Conservation (phyloP, 169 alveolate genomes). For the Cryptosporidium parvum region DNA sequence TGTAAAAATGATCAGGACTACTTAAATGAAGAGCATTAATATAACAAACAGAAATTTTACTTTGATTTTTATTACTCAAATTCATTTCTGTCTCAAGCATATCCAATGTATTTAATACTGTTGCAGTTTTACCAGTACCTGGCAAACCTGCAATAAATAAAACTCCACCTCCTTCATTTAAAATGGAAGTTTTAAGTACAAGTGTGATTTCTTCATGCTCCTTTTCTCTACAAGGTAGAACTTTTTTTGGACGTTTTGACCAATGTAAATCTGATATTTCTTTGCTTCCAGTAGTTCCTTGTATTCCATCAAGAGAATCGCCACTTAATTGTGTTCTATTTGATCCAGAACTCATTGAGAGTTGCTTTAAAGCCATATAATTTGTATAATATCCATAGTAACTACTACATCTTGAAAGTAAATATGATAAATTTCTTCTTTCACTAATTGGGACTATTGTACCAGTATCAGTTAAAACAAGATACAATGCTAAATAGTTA, state of each 20-base stretch:
- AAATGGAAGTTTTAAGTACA: constrained; percentile 68
- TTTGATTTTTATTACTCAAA: constrained; percentile 35
- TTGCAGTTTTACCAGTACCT: constrained; percentile 86
- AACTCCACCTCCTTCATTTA: constrained; percentile 78
- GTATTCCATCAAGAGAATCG: no score
- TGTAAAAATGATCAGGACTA: constrained; percentile 80
- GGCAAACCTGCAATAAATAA: constrained; percentile 84
- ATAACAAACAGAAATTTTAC: constrained; percentile 75
- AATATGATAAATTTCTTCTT: constrained; percentile 17
- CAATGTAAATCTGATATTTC: constrained; percentile 31
- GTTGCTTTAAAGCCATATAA: background rate
- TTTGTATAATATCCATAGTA: constrained; percentile 50
- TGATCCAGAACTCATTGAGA: background rate
- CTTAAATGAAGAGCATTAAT: constrained; percentile 80
- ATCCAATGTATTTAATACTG: constrained; percentile 76
- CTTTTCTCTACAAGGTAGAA: constrained; percentile 81
- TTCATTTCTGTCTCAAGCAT: constrained; percentile 62
- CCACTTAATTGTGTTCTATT: background rate
- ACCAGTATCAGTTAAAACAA: constrained; percentile 47
- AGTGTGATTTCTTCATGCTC: constrained; percentile 76
- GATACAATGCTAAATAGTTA: constrained; percentile 22
- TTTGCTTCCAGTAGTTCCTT: background rate
- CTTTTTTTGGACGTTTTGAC: constrained; percentile 33
- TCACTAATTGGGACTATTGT: constrained; percentile 48
- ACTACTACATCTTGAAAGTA: constrained; percentile 53